phyloP scores from a whole-genome alignment of 2,329 filamentous ascomycete species.

The Monilinia vaccinii-corymbosi region DNA sequence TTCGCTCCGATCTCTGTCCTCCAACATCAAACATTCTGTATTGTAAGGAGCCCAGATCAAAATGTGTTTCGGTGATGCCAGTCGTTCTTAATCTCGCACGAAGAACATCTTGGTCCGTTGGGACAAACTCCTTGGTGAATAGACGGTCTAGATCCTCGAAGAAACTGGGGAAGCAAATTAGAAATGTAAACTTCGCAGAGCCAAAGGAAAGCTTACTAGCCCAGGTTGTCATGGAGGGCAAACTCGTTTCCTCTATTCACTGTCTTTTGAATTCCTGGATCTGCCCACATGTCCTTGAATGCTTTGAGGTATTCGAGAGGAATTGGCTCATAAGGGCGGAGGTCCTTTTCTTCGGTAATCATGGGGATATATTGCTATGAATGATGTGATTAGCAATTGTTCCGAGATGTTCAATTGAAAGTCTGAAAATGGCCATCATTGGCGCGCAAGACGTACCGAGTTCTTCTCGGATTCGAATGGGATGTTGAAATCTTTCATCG shows the following conservation, averaged over 20 bases:
- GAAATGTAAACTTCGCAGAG: constrained; percentile 2
- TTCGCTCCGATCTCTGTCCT: constrained; percentile 64
- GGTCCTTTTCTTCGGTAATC: constrained; percentile 71
- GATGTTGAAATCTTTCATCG: constrained; percentile 79
- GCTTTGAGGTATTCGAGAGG: constrained; percentile 70
- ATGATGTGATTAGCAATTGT: constrained; percentile 3
- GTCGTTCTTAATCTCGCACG: constrained; percentile 86
- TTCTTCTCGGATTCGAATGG: constrained; percentile 71
- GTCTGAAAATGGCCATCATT: not conserved
- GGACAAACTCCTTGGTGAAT: constrained; percentile 70
- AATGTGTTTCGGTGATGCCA: constrained; percentile 90
- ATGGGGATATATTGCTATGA: constrained; percentile 68
- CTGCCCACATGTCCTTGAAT: constrained; percentile 76
- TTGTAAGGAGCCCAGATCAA: constrained; percentile 82
- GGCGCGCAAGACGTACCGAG: constrained; percentile 49
- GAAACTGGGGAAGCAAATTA: constrained; percentile 50
- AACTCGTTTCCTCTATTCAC: constrained; percentile 94
- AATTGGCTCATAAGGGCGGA: constrained; percentile 72
- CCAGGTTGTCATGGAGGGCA: constrained; percentile 88
- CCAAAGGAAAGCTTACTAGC: constrained; percentile 61
- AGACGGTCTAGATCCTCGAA: constrained; percentile 69
- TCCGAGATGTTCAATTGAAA: not conserved
- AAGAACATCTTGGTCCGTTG: constrained; percentile 88
- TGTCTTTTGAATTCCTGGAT: constrained; percentile 75
- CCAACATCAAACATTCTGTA: constrained; percentile 87